phyloP scores from a whole-genome alignment of 176 grass and related monocot species.

The Zea luxurians region DNA sequence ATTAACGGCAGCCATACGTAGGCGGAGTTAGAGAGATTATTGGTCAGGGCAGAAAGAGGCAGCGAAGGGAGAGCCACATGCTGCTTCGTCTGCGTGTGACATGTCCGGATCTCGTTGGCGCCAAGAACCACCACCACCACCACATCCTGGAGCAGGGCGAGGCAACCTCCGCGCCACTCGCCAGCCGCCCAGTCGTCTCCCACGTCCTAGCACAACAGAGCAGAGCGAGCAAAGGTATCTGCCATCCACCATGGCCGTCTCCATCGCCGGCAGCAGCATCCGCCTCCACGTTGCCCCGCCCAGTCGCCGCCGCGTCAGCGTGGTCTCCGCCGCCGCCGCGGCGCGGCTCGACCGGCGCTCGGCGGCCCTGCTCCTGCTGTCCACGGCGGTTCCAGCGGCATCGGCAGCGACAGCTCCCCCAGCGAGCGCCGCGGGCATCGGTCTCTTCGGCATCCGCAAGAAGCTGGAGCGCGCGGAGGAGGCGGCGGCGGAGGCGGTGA shows the following conservation, averaged over 20 bases:
- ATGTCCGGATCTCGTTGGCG: slow-evolving; percentile 14
- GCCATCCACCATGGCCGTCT: slow-evolving; percentile 47
- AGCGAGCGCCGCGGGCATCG: slow-evolving; percentile 57
- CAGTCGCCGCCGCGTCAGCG: neutral
- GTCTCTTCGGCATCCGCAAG: slow-evolving; percentile 85
- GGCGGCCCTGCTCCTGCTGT: slow-evolving; percentile 61
- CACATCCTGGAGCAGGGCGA: slow-evolving; percentile 28
- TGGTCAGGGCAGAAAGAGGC: neutral
- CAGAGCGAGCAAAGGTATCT: neutral
- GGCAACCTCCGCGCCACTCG: slow-evolving; percentile 33
- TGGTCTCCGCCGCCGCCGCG: slow-evolving; percentile 28
- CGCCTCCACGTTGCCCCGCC: slow-evolving; percentile 29
- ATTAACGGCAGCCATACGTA: neutral
- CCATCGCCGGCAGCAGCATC: slow-evolving; percentile 43
- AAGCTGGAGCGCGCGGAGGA: slow-evolving; percentile 66
- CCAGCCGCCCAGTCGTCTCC: neutral
- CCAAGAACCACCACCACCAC: neutral
- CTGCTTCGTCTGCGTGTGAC: neutral
- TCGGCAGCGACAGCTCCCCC: neutral
- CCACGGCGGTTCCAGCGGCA: slow-evolving; percentile 31
- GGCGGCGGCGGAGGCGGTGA: slow-evolving; percentile 42
- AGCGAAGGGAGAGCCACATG: neutral
- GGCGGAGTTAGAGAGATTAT: neutral
- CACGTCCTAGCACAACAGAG: neutral
- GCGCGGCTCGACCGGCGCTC: slow-evolving; percentile 49